These are phyloP conservation scores for Dichotomopilus funicola DNA, from an alignment of 2,329 filamentous ascomycete species.

Conservation along the genomic window DNA sequence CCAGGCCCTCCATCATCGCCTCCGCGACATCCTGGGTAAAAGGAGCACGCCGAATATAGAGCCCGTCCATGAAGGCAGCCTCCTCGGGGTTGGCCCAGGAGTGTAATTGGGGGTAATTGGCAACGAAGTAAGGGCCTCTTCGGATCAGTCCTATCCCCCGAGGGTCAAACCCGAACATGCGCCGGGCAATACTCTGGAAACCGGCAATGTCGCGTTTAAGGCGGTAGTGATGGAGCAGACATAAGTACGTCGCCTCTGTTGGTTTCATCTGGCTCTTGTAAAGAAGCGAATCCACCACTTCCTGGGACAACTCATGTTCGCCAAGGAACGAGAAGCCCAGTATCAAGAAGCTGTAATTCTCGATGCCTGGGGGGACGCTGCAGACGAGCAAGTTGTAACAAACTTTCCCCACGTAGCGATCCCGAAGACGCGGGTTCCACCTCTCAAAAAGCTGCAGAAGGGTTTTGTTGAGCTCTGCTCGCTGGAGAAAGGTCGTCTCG, in stretches of 20 bases:
- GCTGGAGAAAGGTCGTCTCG: conserved; percentile 13
- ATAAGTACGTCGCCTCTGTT: conserved; percentile 43
- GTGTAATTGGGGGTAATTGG: conserved; percentile 23
- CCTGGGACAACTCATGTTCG: conserved; percentile 43
- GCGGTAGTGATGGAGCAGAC: conserved; percentile 46
- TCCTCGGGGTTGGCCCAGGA: conserved; percentile 26
- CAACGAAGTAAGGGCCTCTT: conserved; percentile 30
- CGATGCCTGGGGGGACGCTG: conserved; percentile 54
- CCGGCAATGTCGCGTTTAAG: conserved; percentile 34
- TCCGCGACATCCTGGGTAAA: conserved; percentile 38
- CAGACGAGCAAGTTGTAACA: conserved; percentile 63
- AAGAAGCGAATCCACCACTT: conserved; percentile 48
- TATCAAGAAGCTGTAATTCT: conserved; percentile 66
- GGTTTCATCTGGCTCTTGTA: conserved; percentile 38
- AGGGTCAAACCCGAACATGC: conserved; percentile 39
- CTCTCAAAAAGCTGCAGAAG: conserved; percentile 23
- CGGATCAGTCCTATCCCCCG: conserved; percentile 36
- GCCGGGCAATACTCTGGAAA: conserved; percentile 40
- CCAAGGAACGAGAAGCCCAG: conserved; percentile 53
- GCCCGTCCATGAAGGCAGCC: conserved; percentile 23
- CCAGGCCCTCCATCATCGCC: conserved; percentile 41
- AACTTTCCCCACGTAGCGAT: conserved; percentile 37
- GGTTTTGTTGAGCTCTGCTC: conserved; percentile 22
- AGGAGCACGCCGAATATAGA: conserved; percentile 35
- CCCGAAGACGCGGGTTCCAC: conserved; percentile 21